Evolutionary conservation across 306 rosid species (phyloP).

Genomic region (Trifolium repens): DNA sequence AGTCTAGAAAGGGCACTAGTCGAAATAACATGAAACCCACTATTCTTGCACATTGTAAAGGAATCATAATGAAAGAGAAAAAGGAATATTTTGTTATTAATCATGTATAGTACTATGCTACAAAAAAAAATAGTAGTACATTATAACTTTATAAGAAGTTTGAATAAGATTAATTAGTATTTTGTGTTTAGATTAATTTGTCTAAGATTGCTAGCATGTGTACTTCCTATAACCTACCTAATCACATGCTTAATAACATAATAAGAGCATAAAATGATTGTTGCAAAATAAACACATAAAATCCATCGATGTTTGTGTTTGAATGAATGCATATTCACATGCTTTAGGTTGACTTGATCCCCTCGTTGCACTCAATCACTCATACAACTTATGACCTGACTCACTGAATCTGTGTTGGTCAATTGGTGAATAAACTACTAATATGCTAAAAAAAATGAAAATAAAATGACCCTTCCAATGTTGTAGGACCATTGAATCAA

Average conservation of each 20-base stretch:
- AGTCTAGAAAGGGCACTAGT: slow-evolving; percentile 6
- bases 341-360: slow-evolving; percentile 42
- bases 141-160: slow-evolving; percentile 4
- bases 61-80: slow-evolving; percentile 51
- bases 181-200: background rate
- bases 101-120: slow-evolving; percentile 35
- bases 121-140: slow-evolving; percentile 23
- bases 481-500: no score
- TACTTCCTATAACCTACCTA: slow-evolving; percentile 48
- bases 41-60: slow-evolving; percentile 46
- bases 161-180: slow-evolving; percentile 36
- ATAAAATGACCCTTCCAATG: no score
- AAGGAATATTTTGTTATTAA: slow-evolving; percentile 46
- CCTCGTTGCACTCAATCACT: slow-evolving; percentile 12
- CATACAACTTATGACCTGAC: slow-evolving; percentile 36
- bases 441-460: background rate
- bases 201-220: slow-evolving; percentile 51
- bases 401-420: slow-evolving; percentile 10
- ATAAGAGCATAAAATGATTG: slow-evolving; percentile 37
- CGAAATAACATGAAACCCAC: slow-evolving; percentile 68
- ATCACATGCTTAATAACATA: slow-evolving; percentile 45
- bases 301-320: slow-evolving; percentile 45
- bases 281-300: slow-evolving; percentile 18
- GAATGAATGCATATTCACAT: slow-evolving; percentile 43
- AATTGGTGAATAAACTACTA: slow-evolving; percentile 35